Evolutionary conservation across 2,329 filamentous ascomycete species (phyloP).

Genomic region (Fusarium stilboides): DNA sequence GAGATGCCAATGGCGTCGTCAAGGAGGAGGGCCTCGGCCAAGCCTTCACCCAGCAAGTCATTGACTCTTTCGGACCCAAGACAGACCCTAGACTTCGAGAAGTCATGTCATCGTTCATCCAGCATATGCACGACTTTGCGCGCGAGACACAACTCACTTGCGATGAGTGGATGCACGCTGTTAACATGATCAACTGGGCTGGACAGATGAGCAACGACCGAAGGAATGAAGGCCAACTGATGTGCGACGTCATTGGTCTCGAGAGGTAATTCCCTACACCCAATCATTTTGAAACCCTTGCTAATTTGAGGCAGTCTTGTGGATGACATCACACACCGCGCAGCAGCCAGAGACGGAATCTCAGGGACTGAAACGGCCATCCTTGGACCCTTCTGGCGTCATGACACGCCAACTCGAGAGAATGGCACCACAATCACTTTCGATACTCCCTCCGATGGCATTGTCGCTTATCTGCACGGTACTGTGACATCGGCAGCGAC

Average conservation of each 20-base stretch:
- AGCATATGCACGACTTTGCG: conserved; percentile 85
- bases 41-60: conserved; percentile 80
- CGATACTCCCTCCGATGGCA: conserved; percentile 62
- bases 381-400: conserved; percentile 87
- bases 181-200: conserved; percentile 71
- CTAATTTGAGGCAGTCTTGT: conserved; percentile 66
- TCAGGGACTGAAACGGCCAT: conserved; percentile 81
- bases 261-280: conserved; percentile 66
- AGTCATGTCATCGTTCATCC: conserved; percentile 77
- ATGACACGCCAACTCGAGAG: conserved; percentile 77
- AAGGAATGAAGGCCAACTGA: conserved; percentile 81
- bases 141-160: conserved; percentile 84
- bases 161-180: conserved; percentile 84
- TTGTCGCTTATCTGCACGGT: conserved; percentile 77
- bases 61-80: conserved; percentile 81
- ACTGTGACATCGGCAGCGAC: conserved; percentile 69
- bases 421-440: conserved; percentile 78
- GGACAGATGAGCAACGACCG: conserved; percentile 78
- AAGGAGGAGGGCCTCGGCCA: conserved; percentile 53
- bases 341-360: conserved; percentile 60
- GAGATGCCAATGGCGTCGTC: conserved; percentile 53
- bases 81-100: conserved; percentile 77
- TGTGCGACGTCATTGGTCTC: conserved; percentile 81
- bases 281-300: fast-evolving
- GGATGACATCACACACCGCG: conserved; percentile 83